Base-by-base conservation (phyloP, 2,329 filamentous ascomycete genomes). In the Nigrospora oryzae region DNA sequence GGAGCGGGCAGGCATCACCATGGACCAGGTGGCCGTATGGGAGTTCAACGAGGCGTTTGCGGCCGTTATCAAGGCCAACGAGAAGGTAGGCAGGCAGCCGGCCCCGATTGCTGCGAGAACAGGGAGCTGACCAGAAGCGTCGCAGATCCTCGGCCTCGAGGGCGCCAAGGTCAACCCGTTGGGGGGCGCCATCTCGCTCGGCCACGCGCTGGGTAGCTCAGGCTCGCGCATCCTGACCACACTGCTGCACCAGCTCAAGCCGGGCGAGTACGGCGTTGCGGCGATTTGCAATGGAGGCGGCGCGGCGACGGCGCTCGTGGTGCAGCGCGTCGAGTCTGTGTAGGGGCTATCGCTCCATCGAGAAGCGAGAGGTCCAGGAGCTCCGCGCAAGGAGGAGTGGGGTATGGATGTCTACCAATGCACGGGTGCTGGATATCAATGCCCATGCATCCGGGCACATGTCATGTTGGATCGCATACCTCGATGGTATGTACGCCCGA, bases 1-100 rank as follows among this genome's bases (percentile, higher is more conserved):
- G 42, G 79, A 89, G 65, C 79, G 90, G 46, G 93, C 93, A 1
- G 90, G 91, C 11, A 90, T 98, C 53, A 88, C 81, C 52, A 89
- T 90, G 67, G 85, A 94, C 39, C 86, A 97, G 64, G 89, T 98
- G 38, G 83, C 91, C 5, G 71, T 96, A 17, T 97, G 93, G 91
- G 93, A 97, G 64, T 95, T 98, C 67, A 98, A 98, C 65, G 93
- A 98, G 69, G 93, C 93, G 0, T 98, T 98, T 62, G 91, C 93
- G 28, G 88, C 87, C 5, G 90, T 96, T 30, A 93, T 96, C 65
- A 89, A 93, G 62, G 90, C 91, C 36, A 96, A 97, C 60, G 84
- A 88, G 58, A 90, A 95, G 79, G 83, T 84, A 58, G 50, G 23
- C 23, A 28, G 23, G 23, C 23, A 28, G 5, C 23, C 5, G 5